phyloP scores from a whole-genome alignment of 768 basidiomycete species.

The Phylloporus sp. region DNA sequence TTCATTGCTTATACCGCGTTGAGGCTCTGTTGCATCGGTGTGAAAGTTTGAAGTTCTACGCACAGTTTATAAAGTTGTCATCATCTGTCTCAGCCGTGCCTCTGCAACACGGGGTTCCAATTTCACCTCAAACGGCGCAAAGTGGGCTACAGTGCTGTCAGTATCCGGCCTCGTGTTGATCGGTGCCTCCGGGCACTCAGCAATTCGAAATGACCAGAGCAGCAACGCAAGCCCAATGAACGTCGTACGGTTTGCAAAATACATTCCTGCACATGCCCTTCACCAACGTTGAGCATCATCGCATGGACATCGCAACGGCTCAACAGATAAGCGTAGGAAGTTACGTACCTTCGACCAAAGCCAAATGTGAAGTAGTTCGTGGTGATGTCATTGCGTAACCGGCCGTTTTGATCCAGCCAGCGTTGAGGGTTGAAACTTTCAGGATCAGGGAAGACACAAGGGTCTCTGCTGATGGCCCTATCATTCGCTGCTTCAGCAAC shows the following conservation, averaged over 20 bases:
- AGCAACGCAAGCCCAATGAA: slow-evolving; percentile 57
- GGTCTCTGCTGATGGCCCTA: slow-evolving; percentile 54
- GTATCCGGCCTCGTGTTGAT: slow-evolving; percentile 53
- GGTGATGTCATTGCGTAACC: slow-evolving; percentile 41
- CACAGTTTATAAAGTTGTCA: slow-evolving; percentile 1
- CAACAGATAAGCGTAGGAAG: too few species aligned
- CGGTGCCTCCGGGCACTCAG: slow-evolving; percentile 41
- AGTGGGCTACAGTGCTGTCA: slow-evolving; percentile 54
- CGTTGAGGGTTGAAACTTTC: slow-evolving; percentile 55
- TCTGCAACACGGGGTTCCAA: slow-evolving; percentile 45
- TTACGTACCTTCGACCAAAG: slow-evolving; percentile 42
- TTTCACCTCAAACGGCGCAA: slow-evolving; percentile 49
- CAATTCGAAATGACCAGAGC: slow-evolving; percentile 59
- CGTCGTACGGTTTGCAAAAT: slow-evolving; percentile 49
- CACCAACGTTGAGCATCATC: too few species aligned
- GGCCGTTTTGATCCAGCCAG: slow-evolving; percentile 46
- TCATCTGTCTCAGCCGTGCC: slow-evolving; percentile 13
- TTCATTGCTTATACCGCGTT: too few species aligned
- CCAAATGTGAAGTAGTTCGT: slow-evolving; percentile 46
- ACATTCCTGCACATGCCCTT: slow-evolving; percentile 59
- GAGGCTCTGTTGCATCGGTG: too few species aligned
- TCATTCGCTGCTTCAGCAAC: background rate
- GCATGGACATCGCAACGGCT: too few species aligned
- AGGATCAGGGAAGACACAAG: slow-evolving; percentile 51
- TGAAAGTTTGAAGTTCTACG: too few species aligned